A percentile compares a stretch with the other conserved stretches of the same genome.
Evolutionary conservation across 2,329 filamentous ascomycete species (phyloP).

Genomic region (Neopestalotiopsis sp.): DNA sequence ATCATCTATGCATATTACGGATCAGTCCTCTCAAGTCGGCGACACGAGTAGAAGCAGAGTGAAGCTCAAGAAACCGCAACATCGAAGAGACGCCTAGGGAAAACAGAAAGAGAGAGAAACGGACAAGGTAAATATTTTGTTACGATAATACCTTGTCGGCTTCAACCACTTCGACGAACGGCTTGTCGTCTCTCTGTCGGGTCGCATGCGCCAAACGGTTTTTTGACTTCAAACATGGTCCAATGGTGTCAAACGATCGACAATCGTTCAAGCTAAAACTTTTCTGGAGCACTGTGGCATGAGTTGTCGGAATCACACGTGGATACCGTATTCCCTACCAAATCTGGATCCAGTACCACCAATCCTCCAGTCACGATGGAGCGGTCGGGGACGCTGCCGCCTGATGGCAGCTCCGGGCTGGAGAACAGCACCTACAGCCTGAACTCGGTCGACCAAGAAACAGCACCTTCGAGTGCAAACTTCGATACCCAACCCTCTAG

Average conservation of each 20-base stretch:
- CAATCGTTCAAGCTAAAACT: conserved; percentile 21
- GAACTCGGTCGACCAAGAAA: conserved; percentile 38
- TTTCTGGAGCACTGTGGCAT: conserved; percentile 19
- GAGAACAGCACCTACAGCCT: conserved; percentile 39
- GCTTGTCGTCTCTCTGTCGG: background rate
- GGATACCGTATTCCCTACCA: conserved; percentile 19
- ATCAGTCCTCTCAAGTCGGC: background rate
- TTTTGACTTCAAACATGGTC: conserved; percentile 18
- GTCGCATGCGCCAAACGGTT: conserved; percentile 3
- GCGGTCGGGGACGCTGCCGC: conserved; percentile 32
- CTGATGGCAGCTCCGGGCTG: conserved; percentile 31
- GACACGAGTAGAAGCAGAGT: background rate
- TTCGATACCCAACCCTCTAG: conserved; percentile 38
- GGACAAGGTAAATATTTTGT: background rate
- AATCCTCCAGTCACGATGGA: conserved; percentile 19
- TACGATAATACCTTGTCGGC: background rate
- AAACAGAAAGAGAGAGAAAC: background rate
- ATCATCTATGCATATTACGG: background rate
- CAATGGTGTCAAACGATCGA: conserved; percentile 19
- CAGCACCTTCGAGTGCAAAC: conserved; percentile 37
- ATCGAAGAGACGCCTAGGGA: background rate
- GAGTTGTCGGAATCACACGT: conserved; percentile 16
- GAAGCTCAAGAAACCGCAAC: background rate
- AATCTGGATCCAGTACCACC: conserved; percentile 21
- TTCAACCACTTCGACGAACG: background rate